Percentiles rank a stretch among this genome's conserved stretches.
phyloP scores from a whole-genome alignment of 768 basidiomycete genomes.

The Serendipita sp. region DNA sequence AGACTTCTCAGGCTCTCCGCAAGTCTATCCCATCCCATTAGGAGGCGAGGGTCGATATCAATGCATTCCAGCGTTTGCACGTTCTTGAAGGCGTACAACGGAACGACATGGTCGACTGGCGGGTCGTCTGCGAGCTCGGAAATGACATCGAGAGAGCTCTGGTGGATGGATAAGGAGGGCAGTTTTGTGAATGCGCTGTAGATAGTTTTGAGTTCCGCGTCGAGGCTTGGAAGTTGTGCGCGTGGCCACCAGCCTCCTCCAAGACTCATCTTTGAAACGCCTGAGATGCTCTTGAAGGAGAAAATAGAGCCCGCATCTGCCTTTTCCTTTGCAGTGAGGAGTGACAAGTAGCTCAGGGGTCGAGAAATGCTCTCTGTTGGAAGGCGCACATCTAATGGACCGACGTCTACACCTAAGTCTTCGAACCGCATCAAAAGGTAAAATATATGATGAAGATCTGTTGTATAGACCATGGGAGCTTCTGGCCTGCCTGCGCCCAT shows the following conservation, averaged over 20 bases:
- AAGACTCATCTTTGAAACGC: slow-evolving; percentile 59
- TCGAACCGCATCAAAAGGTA: slow-evolving; percentile 80
- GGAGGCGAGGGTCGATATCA: slow-evolving; percentile 66
- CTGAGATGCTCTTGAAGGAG: slow-evolving; percentile 61
- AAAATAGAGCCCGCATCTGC: slow-evolving; percentile 60
- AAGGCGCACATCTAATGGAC: slow-evolving; percentile 62
- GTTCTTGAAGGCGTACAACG: slow-evolving; percentile 74
- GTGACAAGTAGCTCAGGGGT: slow-evolving; percentile 58
- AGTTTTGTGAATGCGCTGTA: slow-evolving; percentile 85
- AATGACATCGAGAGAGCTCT: slow-evolving; percentile 37
- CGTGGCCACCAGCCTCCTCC: slow-evolving; percentile 59
- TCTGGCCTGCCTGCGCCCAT: slow-evolving; percentile 23
- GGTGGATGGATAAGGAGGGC: slow-evolving; percentile 53
- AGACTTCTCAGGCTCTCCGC: slow-evolving; percentile 54
- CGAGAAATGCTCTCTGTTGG: slow-evolving; percentile 43
- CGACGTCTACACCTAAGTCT: slow-evolving; percentile 58
- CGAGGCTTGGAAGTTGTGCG: slow-evolving; percentile 40
- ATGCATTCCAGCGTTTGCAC: slow-evolving; percentile 56
- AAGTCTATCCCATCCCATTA: slow-evolving; percentile 74
- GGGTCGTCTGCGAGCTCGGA: slow-evolving; percentile 52
- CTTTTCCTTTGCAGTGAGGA: slow-evolving; percentile 38
- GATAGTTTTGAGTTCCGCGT: slow-evolving; percentile 67
- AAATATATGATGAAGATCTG: slow-evolving; percentile 74
- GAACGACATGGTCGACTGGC: slow-evolving; percentile 58
- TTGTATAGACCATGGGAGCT: slow-evolving; percentile 43